These are phyloP conservation scores for Penicillium sp. DNA, from an alignment of 2,329 filamentous ascomycete genomes.

Conservation along the genomic window DNA sequence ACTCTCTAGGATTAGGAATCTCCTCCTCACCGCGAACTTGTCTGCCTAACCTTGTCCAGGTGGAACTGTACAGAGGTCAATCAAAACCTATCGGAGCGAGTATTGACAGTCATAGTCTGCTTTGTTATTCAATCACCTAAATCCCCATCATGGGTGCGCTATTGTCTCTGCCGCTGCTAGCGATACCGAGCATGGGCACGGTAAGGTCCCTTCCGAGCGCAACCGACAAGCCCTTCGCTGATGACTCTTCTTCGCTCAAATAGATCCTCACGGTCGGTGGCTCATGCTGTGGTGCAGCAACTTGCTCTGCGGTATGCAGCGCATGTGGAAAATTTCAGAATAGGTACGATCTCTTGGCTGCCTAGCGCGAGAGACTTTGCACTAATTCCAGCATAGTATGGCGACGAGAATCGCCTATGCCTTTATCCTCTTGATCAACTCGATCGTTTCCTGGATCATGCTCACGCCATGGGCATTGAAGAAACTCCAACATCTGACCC, in stretches of 20 bases:
- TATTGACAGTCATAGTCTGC: background rate
- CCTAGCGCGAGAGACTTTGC: background rate
- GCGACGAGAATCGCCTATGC: constrained; percentile 96
- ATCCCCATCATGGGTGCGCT: constrained; percentile 74
- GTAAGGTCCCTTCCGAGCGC: constrained; percentile 55
- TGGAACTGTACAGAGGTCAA: background rate
- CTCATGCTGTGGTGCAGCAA: constrained; percentile 94
- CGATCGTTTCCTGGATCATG: constrained; percentile 97
- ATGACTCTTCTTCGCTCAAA: constrained; percentile 9
- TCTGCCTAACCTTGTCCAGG: background rate
- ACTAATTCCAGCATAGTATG: constrained; percentile 61
- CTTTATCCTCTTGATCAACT: constrained; percentile 91
- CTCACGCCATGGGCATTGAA: constrained; percentile 98
- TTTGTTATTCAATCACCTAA: background rate
- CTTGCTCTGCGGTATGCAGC: constrained; percentile 92
- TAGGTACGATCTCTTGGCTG: constrained; percentile 57
- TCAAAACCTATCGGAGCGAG: too few species aligned
- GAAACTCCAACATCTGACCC: constrained; percentile 84
- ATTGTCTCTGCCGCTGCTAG: constrained; percentile 84
- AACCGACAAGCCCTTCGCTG: constrained; percentile 12
- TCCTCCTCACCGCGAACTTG: background rate
- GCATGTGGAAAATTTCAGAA: constrained; percentile 97
- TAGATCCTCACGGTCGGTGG: constrained; percentile 75
- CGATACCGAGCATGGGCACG: constrained; percentile 79
- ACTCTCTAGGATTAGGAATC: background rate